These are phyloP conservation scores for Przewalskia tangutica DNA, from an alignment of 257 asterid genomes.

Conservation along the genomic window DNA sequence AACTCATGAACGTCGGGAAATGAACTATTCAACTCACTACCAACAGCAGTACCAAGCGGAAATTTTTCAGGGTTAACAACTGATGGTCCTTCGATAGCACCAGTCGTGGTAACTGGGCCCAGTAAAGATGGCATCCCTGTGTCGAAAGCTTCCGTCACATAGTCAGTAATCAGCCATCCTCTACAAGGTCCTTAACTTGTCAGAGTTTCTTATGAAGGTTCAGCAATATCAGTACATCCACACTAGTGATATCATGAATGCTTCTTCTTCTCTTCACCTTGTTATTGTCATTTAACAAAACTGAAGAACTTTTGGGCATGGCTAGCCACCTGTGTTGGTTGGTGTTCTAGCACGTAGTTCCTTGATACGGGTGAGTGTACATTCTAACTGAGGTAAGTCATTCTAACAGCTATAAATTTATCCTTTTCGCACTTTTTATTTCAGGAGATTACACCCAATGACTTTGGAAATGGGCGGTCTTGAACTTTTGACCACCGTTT, in stretches of 20 bases:
- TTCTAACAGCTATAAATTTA: not conserved
- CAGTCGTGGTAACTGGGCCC: not conserved
- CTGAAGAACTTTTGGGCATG: not conserved
- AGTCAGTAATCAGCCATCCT: not conserved
- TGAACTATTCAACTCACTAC: not conserved
- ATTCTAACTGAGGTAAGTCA: no score
- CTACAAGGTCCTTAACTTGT: not conserved
- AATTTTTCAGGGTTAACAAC: not conserved
- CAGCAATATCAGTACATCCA: not conserved
- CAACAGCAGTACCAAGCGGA: not conserved
- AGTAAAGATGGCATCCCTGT: not conserved
- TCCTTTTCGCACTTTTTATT: not conserved
- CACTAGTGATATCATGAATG: not conserved
- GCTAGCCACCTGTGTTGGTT: not conserved
- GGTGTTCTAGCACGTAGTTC: not conserved
- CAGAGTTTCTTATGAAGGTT: not conserved
- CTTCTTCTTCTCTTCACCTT: not conserved
- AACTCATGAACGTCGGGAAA: not conserved
- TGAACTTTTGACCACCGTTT: no score
- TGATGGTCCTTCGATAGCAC: not conserved
- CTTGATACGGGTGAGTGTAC: not conserved
- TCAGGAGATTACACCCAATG: no score
- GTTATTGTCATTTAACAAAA: not conserved
- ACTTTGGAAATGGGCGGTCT: no score
- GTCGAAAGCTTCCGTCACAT: not conserved